phyloP scores from a whole-genome alignment of 192 early-diverging fungal genomes.

The Allomyces macrogynus region DNA sequence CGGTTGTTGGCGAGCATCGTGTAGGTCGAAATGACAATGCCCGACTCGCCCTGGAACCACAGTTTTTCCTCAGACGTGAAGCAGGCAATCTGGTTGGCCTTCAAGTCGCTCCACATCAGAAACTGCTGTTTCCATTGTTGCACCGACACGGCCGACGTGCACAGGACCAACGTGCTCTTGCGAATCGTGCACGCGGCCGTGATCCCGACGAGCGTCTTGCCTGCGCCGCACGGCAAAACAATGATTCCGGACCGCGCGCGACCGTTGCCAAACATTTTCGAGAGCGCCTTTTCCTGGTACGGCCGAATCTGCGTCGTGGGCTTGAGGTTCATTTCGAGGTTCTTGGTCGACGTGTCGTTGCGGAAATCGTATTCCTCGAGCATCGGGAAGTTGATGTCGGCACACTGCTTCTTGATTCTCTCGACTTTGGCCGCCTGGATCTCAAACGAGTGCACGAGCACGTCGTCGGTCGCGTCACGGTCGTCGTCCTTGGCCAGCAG shows the following conservation, averaged over 20 bases:
- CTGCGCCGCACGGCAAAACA: slow-evolving; percentile 92
- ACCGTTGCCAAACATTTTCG: slow-evolving; percentile 97
- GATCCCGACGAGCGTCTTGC: slow-evolving; percentile 95
- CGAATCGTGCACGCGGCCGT: slow-evolving; percentile 93
- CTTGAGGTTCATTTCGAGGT: slow-evolving; percentile 67
- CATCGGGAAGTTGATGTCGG: slow-evolving; percentile 77
- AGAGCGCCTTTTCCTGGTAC: slow-evolving; percentile 84
- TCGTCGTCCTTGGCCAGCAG: background rate
- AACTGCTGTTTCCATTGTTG: slow-evolving; percentile 99
- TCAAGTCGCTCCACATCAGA: slow-evolving; percentile 78
- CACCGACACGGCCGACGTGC: slow-evolving; percentile 86
- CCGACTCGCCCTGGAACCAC: slow-evolving; percentile 44
- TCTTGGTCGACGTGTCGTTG: slow-evolving; percentile 40
- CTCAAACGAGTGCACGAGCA: slow-evolving; percentile 21
- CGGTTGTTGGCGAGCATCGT: slow-evolving; percentile 87
- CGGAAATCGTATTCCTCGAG: slow-evolving; percentile 97
- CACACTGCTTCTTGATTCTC: slow-evolving; percentile 69
- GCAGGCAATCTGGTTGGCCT: slow-evolving; percentile 74
- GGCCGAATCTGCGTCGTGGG: slow-evolving; percentile 83
- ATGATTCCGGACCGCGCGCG: slow-evolving; percentile 87
- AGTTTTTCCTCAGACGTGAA: slow-evolving; percentile 91
- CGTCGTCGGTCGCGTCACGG: slow-evolving; percentile 18
- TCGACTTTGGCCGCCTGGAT: slow-evolving; percentile 20
- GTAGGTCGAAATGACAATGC: slow-evolving; percentile 92
- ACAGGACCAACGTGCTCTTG: slow-evolving; percentile 81